Evolutionary conservation across 352 stramenopile genomes (phyloP), one percentile per base, ranked within the genome.

Genomic region (Globisporangium carolinianum): DNA sequence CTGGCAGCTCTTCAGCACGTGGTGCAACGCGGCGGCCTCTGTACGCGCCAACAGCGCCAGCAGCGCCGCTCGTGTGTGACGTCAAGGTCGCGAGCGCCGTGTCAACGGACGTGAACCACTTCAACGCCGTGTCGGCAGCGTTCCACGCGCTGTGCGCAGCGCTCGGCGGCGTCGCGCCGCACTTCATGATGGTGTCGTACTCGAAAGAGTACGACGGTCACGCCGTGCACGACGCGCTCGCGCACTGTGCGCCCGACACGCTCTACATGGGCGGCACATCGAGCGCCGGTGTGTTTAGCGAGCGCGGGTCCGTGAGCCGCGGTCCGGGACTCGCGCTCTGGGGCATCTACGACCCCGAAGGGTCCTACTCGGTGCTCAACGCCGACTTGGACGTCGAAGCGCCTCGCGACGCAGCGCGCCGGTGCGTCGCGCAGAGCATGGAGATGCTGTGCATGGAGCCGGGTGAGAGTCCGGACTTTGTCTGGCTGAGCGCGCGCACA

Each of bases 121-220:
- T 71, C 51, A 66, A 61, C 37, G 84, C 82, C 3, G 69, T 74
- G 24, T 73, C 69, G 12, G 63, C 72, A 32, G 82, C 84, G 7
- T 94, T 89, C 59, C 42, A 68, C 12, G 73, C 75, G 36, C 77
- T 94, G 8, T 67, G 79, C 37, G 69, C 54, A 41, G 68, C 78
- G 36, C 70, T 94, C 2, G 72, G 80, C 10, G 79, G 82, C 37
- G 64, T 75, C n/a, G 65, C 69, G 35, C 84, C 84, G 15, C 80
- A 91, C 50, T 86, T 94, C 46, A 89, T 89, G 76, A 70, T 91
- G 53, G 75, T 92, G 11, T 76, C 82, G 36, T 94, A 91, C 68
- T 89, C 82, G 18, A 70, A 76, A 36, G 69, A 74, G 49, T 83
- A 91, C 67, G 60, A 71, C 47, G 79, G 77, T 32, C 56, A 72